Base-by-base conservation (phyloP, 1,139 yeast genomes). In the Hansenula sp. region DNA sequence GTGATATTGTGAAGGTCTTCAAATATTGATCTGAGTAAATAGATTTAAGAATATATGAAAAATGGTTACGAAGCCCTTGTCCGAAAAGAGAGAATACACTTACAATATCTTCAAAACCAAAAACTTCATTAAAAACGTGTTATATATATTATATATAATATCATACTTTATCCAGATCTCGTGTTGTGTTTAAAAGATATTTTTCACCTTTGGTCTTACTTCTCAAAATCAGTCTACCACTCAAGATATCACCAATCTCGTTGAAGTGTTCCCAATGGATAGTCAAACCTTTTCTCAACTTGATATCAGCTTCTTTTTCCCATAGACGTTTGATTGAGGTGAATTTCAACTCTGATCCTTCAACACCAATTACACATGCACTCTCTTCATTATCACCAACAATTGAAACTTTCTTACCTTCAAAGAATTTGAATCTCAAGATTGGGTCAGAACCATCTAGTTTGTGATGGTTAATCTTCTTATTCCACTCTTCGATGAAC, bases 341-440 rank as follows among this genome's bases (percentile, higher is more conserved):
- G 61, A 80, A 83, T 33, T 65, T 65, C 38, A 82, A 67, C 42
- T 71, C 69, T 11, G 85, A 75, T 6, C 90, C 90, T 56, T 76
- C 78, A 41, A 84, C 73, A 38, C 90, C 87, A 51, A 82, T 73
- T 17, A 84, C 83, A 36, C 79, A 82, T 16, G 87, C 82, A 36
- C 75, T 69, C 27, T 61, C 60, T 30, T 61, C 58, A 46, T 66
- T 68, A 38, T 65, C 56, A 21, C 58, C 63, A 17, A 67, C 65
- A 32, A 69, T 66, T 34, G 64, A 60, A 8, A 59, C 50, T 52
- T 67, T 69, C 37, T 54, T 57, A 37, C 75, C 75, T 39, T 62
- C 58, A 24, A 59, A 48, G 50, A 60, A 70, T 37, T 61, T 62
- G 56, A 67, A 69, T 57, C 74, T 65, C 42, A 74, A 52, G 5